A percentile compares a stretch with the other conserved stretches of the same genome.
phyloP scores from a whole-genome alignment of 805 yeast species.

The Yamadazyma philogaea region DNA sequence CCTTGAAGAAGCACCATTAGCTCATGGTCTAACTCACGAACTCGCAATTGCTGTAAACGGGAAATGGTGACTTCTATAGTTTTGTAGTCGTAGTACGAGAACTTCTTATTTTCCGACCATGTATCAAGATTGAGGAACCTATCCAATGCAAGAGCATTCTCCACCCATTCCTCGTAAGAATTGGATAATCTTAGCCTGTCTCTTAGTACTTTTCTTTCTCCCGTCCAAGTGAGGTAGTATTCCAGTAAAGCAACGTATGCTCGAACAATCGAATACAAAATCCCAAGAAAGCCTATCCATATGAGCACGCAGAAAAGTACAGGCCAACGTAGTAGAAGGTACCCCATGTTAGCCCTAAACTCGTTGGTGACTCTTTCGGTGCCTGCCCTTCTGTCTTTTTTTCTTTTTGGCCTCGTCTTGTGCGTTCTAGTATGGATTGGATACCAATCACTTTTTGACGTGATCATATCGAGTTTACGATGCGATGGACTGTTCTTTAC shows the following conservation, averaged over 20 bases:
- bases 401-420: conserved; percentile 7
- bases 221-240: conserved; percentile 56
- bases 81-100: conserved; percentile 65
- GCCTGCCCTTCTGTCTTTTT: conserved; percentile 31
- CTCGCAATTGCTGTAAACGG: conserved; percentile 38
- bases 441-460: conserved; percentile 30
- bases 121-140: conserved; percentile 52
- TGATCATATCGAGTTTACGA: conserved; percentile 14
- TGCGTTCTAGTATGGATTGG: conserved; percentile 15
- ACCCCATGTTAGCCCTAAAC: conserved; percentile 33
- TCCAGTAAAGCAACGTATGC: conserved; percentile 63
- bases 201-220: conserved; percentile 50
- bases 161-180: conserved; percentile 60
- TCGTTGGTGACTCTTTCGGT: conserved; percentile 25
- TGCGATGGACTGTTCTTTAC: neutral
- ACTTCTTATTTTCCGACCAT: conserved; percentile 62
- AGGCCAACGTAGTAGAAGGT: conserved; percentile 61
- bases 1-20: conserved; percentile 57
- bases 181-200: conserved; percentile 46
- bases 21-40: conserved; percentile 38
- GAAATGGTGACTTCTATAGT: conserved; percentile 50
- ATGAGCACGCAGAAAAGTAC: conserved; percentile 46
- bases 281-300: conserved; percentile 54
- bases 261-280: conserved; percentile 51
- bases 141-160: conserved; percentile 57